A percentile compares a stretch with the other conserved stretches of the same genome.
Evolutionary conservation across 1,284 basidiomycete genomes (phyloP).

Genomic region (Marasmius fiardii): DNA sequence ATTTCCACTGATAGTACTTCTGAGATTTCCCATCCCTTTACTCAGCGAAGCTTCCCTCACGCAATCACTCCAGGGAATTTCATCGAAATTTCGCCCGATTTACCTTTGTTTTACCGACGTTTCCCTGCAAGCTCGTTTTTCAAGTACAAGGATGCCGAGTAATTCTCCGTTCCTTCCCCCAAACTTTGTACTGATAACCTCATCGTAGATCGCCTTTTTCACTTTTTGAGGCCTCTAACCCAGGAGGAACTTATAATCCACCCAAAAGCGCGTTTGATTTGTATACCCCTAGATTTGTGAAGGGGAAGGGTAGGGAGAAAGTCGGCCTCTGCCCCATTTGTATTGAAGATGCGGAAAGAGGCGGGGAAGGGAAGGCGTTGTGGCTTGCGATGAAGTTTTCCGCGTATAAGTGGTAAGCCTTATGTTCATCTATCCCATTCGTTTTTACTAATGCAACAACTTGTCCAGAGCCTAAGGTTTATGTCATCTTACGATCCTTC

Average conservation of each 20-base stretch:
- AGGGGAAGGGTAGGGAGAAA: slow-evolving; percentile 65
- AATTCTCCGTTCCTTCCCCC: slow-evolving; percentile 4
- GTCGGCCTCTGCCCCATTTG: slow-evolving; percentile 79
- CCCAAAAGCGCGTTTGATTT: slow-evolving; percentile 59
- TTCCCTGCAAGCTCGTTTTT: slow-evolving; percentile 60
- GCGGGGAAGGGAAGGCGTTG: slow-evolving; percentile 58
- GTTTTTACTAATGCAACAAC: too few species aligned
- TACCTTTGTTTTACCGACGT: slow-evolving; percentile 59
- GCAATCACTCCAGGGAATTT: slow-evolving; percentile 35
- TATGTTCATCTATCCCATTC: slow-evolving; percentile 1
- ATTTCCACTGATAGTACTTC: background rate
- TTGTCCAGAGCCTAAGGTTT: background rate
- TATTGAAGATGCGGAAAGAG: slow-evolving; percentile 53
- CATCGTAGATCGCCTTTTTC: slow-evolving; percentile 30
- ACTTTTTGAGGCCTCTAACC: slow-evolving; percentile 29
- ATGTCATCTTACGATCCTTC: background rate
- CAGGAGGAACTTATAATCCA: slow-evolving; percentile 54
- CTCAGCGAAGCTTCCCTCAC: slow-evolving; percentile 7
- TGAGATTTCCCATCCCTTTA: background rate
- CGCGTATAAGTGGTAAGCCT: slow-evolving; percentile 70
- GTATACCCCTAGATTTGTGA: slow-evolving; percentile 77
- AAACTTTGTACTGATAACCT: background rate
- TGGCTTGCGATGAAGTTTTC: slow-evolving; percentile 81
- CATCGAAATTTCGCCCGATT: slow-evolving; percentile 42
- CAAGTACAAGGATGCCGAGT: slow-evolving; percentile 27